Evolutionary conservation across 306 rosid species (phyloP).

Genomic region (Prunus mira): DNA sequence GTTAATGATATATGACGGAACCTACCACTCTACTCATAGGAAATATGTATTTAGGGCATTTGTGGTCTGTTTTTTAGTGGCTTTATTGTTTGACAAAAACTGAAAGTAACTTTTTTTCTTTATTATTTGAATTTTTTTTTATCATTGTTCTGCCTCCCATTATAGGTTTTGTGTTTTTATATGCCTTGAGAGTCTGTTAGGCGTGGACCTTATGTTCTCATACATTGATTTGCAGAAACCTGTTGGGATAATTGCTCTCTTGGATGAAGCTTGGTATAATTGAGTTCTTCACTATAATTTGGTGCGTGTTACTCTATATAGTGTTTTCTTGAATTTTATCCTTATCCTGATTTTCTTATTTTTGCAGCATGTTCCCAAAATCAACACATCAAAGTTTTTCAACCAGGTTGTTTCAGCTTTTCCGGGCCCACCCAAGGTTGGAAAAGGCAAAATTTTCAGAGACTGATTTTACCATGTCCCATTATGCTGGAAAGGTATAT

Average conservation of each 20-base stretch:
- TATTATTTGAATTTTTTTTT: neutral
- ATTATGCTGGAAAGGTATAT: slow-evolving; percentile 98
- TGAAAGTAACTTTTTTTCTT: neutral
- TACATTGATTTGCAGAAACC: slow-evolving; percentile 81
- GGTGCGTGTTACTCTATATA: slow-evolving; percentile 36
- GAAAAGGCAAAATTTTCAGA: slow-evolving; percentile 81
- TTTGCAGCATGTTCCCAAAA: slow-evolving; percentile 95
- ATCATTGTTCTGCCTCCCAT: neutral
- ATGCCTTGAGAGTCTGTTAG: slow-evolving; percentile 16
- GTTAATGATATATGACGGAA: neutral
- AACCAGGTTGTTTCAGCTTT: slow-evolving; percentile 87
- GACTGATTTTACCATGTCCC: slow-evolving; percentile 86
- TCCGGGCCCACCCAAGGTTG: slow-evolving; percentile 70
- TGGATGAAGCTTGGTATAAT: slow-evolving; percentile 97
- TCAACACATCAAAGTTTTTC: slow-evolving; percentile 92
- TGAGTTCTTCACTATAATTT: slow-evolving; percentile 49
- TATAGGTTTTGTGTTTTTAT: neutral
- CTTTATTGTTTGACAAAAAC: neutral
- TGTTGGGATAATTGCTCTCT: slow-evolving; percentile 77
- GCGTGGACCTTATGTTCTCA: slow-evolving; percentile 27
- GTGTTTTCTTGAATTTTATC: slow-evolving; percentile 21
- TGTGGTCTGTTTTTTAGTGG: neutral
- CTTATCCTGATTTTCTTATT: slow-evolving; percentile 45
- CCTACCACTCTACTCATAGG: neutral
- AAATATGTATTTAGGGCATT: neutral